phyloP scores from a whole-genome alignment of 345 rosid genomes.

The Aurinia saxatilis region DNA sequence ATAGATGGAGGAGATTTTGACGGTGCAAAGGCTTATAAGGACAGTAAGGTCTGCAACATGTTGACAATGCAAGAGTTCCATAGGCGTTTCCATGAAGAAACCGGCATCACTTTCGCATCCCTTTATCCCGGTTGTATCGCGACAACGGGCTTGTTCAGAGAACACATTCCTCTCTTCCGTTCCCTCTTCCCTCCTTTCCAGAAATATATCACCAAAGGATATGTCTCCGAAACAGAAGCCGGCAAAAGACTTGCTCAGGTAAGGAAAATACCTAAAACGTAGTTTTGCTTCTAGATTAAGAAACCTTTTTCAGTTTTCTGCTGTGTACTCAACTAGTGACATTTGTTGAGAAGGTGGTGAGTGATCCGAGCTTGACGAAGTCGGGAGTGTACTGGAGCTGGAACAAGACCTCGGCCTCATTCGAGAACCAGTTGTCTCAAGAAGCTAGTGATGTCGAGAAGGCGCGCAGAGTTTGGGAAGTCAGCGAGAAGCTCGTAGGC shows the following conservation, averaged over 20 bases:
- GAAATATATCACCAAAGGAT: conserved; percentile 96
- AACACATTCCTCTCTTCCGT: conserved; percentile 93
- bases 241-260: conserved; percentile 82
- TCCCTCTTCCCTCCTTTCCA: conserved; percentile 95
- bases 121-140: conserved; percentile 98
- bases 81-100: conserved; percentile 81
- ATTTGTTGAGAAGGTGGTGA: conserved; percentile 47
- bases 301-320: not conserved
- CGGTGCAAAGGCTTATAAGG: conserved; percentile 97
- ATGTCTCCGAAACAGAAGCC: conserved; percentile 76
- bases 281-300: not conserved
- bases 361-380: conserved; percentile 81
- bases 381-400: conserved; percentile 99
- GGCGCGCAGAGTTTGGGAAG: conserved; percentile 80
- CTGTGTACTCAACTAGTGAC: not conserved
- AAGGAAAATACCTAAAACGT: not conserved
- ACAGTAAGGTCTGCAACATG: conserved; percentile 99
- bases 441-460: conserved; percentile 78
- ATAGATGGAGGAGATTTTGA: conserved; percentile 95
- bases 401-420: conserved; percentile 84
- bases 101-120: conserved; percentile 78
- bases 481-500: conserved; percentile 90
- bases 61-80: conserved; percentile 95
- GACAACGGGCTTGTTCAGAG: conserved; percentile 89
- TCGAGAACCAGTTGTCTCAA: conserved; percentile 81